Evolutionary conservation across 768 basidiomycete species (phyloP).

Genomic region (Boletales sp.): DNA sequence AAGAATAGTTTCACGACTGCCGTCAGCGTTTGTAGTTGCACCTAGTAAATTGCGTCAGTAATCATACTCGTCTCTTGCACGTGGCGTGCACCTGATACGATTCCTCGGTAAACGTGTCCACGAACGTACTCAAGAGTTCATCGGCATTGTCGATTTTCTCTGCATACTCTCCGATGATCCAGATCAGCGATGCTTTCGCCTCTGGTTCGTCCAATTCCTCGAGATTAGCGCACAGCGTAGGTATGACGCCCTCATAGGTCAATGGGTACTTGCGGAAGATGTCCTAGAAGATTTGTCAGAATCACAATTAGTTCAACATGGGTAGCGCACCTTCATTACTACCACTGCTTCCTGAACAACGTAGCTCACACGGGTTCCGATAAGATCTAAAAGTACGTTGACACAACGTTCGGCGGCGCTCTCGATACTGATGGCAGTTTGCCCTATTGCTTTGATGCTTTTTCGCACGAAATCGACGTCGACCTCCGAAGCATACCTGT

Average conservation of each 20-base stretch:
- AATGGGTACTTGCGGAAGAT: slow-evolving; percentile 98
- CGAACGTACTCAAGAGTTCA: slow-evolving; percentile 84
- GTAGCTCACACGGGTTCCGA: slow-evolving; percentile 90
- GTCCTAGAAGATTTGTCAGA: slow-evolving; percentile 51
- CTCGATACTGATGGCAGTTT: slow-evolving; percentile 94
- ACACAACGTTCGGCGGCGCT: slow-evolving; percentile 91
- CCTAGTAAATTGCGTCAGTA: slow-evolving; percentile 32
- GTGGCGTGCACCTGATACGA: slow-evolving; percentile 65
- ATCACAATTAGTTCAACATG: too few species aligned
- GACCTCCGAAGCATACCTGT: slow-evolving; percentile 92
- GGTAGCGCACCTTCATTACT: slow-evolving; percentile 83
- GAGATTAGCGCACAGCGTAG: slow-evolving; percentile 88
- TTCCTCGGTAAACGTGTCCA: slow-evolving; percentile 92
- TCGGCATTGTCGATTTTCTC: slow-evolving; percentile 97
- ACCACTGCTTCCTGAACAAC: slow-evolving; percentile 98
- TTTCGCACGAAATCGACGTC: slow-evolving; percentile 98
- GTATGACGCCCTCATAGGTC: slow-evolving; percentile 96
- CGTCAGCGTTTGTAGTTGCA: slow-evolving; percentile 81
- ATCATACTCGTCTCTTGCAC: neutral
- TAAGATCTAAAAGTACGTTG: slow-evolving; percentile 88
- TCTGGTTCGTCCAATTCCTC: slow-evolving; percentile 98
- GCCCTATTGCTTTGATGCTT: slow-evolving; percentile 93
- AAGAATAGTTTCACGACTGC: slow-evolving; percentile 97
- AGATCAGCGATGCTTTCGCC: slow-evolving; percentile 95
- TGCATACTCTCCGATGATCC: slow-evolving; percentile 99